Evolutionary conservation across 163 green algal species (phyloP).

Genomic region (Coccomyxa subellipsoidea): DNA sequence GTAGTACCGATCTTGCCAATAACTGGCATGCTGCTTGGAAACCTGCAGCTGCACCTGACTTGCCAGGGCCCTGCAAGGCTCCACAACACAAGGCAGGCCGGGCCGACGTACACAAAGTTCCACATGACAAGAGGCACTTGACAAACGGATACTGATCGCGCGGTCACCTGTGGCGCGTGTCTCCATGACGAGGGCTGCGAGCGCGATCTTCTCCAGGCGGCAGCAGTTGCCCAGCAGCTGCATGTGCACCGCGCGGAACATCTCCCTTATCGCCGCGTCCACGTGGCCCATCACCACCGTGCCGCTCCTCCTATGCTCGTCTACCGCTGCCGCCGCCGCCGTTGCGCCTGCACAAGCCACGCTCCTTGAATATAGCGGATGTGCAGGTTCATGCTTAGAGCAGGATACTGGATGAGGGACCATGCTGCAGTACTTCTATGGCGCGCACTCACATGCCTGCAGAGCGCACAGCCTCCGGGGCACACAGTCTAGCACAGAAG

Average conservation of each 20-base stretch:
- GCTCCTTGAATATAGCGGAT: no score
- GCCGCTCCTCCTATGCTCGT: neutral
- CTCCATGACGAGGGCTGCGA: constrained; percentile 75
- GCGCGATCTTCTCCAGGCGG: constrained; percentile 65
- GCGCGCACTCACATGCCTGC: no score
- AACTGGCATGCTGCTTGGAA: no score
- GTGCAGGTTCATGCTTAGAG: no score
- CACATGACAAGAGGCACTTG: neutral
- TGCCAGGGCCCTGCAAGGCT: neutral
- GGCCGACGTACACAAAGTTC: neutral
- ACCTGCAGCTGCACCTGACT: neutral
- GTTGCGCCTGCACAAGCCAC: neutral
- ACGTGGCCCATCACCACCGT: constrained; percentile 49
- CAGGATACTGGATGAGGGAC: no score
- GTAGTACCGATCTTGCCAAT: no score
- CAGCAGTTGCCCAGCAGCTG: constrained; percentile 48
- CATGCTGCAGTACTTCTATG: no score
- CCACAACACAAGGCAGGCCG: neutral
- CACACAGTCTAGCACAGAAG: no score
- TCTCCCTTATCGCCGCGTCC: constrained; percentile 59
- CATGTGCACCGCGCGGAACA: constrained; percentile 67
- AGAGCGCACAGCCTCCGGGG: no score
- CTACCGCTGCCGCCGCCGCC: neutral
- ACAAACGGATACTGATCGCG: neutral
- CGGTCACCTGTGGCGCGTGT: constrained; percentile 40